Conservation (phyloP, 495 filamentous ascomycete genomes). For the Cetradonia linearis region DNA sequence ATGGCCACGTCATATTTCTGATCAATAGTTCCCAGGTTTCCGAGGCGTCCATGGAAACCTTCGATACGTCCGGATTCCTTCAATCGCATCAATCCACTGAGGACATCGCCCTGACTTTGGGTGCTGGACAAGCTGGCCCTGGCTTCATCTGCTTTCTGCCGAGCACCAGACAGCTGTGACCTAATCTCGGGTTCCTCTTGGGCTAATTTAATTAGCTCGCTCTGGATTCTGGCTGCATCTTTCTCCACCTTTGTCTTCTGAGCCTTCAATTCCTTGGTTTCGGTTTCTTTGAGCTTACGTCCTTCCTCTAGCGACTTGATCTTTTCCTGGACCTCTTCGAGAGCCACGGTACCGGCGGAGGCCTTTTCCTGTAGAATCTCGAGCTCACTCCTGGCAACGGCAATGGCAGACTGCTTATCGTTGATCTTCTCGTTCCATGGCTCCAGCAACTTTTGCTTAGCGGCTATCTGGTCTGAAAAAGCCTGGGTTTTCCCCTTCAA, state of each 20-base stretch:
- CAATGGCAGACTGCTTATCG: conserved; percentile 83
- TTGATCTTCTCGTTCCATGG: conserved; percentile 97
- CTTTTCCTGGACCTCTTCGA: conserved; percentile 77
- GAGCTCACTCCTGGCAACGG: conserved; percentile 87
- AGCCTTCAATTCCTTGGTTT: conserved; percentile 64
- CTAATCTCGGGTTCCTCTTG: conserved; percentile 71
- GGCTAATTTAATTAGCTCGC: conserved; percentile 58
- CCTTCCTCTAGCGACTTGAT: conserved; percentile 61
- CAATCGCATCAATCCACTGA: conserved; percentile 83
- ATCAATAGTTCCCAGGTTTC: conserved; percentile 92
- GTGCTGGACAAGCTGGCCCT: conserved; percentile 76
- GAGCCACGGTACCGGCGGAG: conserved; percentile 70
- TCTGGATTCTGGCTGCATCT: conserved; percentile 58
- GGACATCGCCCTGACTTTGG: conserved; percentile 85
- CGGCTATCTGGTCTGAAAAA: conserved; percentile 82
- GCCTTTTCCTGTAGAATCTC: conserved; percentile 81
- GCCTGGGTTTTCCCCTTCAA: conserved; percentile 92
- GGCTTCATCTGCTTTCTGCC: conserved; percentile 93
- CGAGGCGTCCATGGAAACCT: conserved; percentile 90
- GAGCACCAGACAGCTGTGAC: conserved; percentile 69
- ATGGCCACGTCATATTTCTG: conserved; percentile 92
- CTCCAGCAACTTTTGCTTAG: conserved; percentile 87
- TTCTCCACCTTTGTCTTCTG: conserved; percentile 64
- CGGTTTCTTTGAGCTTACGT: conserved; percentile 55
- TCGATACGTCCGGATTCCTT: conserved; percentile 94